These are phyloP conservation scores for Xerocomellus intermedius DNA, from an alignment of 768 basidiomycete species.

Conservation along the genomic window DNA sequence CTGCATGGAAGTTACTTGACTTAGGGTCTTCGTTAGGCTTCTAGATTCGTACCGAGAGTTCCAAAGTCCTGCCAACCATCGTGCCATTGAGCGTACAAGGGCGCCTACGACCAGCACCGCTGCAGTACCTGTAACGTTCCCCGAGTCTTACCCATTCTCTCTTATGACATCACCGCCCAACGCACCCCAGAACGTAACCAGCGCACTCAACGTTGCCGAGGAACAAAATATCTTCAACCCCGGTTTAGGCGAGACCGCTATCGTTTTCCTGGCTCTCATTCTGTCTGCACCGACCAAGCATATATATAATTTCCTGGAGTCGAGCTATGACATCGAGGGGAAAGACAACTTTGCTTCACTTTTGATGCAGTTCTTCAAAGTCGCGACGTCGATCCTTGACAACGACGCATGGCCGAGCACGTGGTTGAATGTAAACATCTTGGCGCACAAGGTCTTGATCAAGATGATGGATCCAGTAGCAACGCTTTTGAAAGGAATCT, in stretches of 20 bases:
- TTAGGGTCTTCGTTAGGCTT: slow-evolving; percentile 46
- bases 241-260: slow-evolving; percentile 80
- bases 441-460: slow-evolving; percentile 84
- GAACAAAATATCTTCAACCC: slow-evolving; percentile 62
- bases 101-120: slow-evolving; percentile 58
- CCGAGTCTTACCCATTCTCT: slow-evolving; percentile 91
- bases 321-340: slow-evolving; percentile 86
- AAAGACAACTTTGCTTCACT: slow-evolving; percentile 70
- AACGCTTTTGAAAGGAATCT: slow-evolving; percentile 72
- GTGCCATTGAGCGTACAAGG: slow-evolving; percentile 66
- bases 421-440: slow-evolving; percentile 90
- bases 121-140: slow-evolving; percentile 77
- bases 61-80: slow-evolving; percentile 61
- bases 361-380: slow-evolving; percentile 77
- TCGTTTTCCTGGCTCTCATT: slow-evolving; percentile 79
- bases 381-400: slow-evolving; percentile 75
- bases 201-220: slow-evolving; percentile 41
- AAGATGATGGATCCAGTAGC: slow-evolving; percentile 85
- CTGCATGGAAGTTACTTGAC: not conserved
- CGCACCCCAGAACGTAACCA: slow-evolving; percentile 42
- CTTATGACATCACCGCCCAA: slow-evolving; percentile 69
- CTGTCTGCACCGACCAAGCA: slow-evolving; percentile 77
- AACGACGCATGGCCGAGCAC: slow-evolving; percentile 86
- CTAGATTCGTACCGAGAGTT: slow-evolving; percentile 88
- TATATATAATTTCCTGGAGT: slow-evolving; percentile 75